Evolutionary conservation across 257 asterid genomes (phyloP).

Genomic region (Buddleja alternifolia): DNA sequence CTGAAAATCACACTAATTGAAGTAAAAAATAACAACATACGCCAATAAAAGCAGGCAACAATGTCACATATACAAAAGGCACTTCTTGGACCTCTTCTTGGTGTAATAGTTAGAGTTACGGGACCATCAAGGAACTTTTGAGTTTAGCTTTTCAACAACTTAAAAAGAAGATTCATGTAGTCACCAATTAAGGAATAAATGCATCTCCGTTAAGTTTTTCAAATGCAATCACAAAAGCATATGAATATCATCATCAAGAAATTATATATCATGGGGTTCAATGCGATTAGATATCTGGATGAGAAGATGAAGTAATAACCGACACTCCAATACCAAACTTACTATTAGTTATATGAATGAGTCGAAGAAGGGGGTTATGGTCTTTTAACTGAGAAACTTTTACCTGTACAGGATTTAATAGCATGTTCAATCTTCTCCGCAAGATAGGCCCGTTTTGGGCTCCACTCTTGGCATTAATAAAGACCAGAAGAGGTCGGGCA

Average conservation of each 20-base stretch:
- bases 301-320: constrained; percentile 15
- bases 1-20: not conserved
- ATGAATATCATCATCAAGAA: constrained; percentile 13
- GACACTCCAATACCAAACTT: constrained; percentile 9
- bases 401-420: constrained; percentile 88
- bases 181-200: constrained; percentile 9
- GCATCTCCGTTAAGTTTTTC: not conserved
- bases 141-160: not conserved
- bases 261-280: not conserved
- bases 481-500: constrained; percentile 86
- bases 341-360: constrained; percentile 1
- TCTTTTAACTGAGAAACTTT: constrained; percentile 20
- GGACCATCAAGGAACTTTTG: not conserved
- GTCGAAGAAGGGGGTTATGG: constrained; percentile 1
- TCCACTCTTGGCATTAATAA: constrained; percentile 82
- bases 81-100: not conserved
- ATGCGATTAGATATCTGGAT: constrained; percentile 9
- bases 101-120: not conserved
- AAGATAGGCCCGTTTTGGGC: constrained; percentile 77
- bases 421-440: constrained; percentile 71
- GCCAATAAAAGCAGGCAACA: not conserved
- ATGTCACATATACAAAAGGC: not conserved
- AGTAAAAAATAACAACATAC: not conserved
- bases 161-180: not conserved
- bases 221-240: not conserved